These are phyloP conservation scores for Geosmithia putterillii DNA, from an alignment of 2,329 filamentous ascomycete species.

Conservation along the genomic window DNA sequence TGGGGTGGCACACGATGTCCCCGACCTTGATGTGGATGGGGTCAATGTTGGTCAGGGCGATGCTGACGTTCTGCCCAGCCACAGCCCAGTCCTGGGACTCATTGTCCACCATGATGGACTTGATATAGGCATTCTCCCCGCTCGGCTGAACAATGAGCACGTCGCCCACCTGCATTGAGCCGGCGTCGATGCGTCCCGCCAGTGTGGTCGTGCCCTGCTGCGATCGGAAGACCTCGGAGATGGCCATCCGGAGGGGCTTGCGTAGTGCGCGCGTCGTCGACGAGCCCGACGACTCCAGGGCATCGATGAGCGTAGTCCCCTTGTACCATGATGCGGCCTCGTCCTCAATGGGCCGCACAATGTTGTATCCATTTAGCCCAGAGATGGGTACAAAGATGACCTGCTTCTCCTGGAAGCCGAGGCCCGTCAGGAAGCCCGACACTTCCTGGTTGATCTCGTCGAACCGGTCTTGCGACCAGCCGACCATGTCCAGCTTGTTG, in stretches of 20 bases:
- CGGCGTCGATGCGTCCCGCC: slow-evolving; percentile 74
- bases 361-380: slow-evolving; percentile 79
- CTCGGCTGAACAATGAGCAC: slow-evolving; percentile 68
- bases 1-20: slow-evolving; percentile 70
- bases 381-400: slow-evolving; percentile 83
- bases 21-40: slow-evolving; percentile 69
- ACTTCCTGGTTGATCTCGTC: slow-evolving; percentile 78
- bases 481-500: slow-evolving; percentile 85
- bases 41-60: slow-evolving; percentile 82
- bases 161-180: slow-evolving; percentile 76
- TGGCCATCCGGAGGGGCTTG: slow-evolving; percentile 74
- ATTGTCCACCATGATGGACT: slow-evolving; percentile 66
- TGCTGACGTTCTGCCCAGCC: slow-evolving; percentile 74
- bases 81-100: slow-evolving; percentile 76
- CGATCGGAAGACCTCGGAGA: slow-evolving; percentile 77
- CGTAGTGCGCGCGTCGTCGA: slow-evolving; percentile 52
- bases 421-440: slow-evolving; percentile 66
- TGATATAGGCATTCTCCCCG: slow-evolving; percentile 68
- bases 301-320: slow-evolving; percentile 67
- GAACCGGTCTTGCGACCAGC: slow-evolving; percentile 75
- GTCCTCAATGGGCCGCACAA: slow-evolving; percentile 47
- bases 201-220: slow-evolving; percentile 74
- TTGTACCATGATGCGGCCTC: slow-evolving; percentile 63
- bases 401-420: slow-evolving; percentile 72
- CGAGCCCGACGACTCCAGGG: slow-evolving; percentile 73